Evolutionary conservation across 179 eudicot species (phyloP), one percentile per base, ranked within the genome.

Genomic region (Beta lomatogona): DNA sequence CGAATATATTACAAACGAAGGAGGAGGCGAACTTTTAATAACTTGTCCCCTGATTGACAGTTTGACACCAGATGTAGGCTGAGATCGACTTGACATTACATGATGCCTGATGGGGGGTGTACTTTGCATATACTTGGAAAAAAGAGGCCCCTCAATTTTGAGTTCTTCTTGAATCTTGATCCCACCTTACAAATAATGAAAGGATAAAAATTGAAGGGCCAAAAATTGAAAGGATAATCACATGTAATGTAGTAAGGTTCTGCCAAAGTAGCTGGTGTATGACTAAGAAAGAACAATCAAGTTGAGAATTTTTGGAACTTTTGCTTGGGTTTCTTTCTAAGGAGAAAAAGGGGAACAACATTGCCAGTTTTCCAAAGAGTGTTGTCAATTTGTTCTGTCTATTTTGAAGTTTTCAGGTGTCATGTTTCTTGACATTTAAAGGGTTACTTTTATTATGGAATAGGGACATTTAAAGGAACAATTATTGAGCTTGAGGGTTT

Each of bases 181-280:
- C 46, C 66, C 12, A 22, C 69, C 50, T 61, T 70, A 52, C 44
- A 16, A 36, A 48, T 12, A 46, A 9, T 10, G n/a, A 25, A 73
- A 57, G 21, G 36, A 44, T 41, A n/a, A 69, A 81, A n/a, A 59
- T 7, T 13, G 25, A 63, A 59, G 63, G 63, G 64, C 81, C 41
- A 64, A 53, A 63, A 53, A 9, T 31, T 48, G 6, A 65, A n/a
- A n/a, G n/a, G n/a, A n/a, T 3, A 28, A n/a, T 50, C 80, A 83
- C 86, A 75, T 79, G 83, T 59, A 76, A 41, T 83, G 86, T 83
- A 69, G 15, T 44, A 76, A 76, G 59, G 60, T 83, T 57, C 73
- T 36, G 76, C 86, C 83, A 75, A 75, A 61, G 53, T 1, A 9
- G n/a, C 65, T 48, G 67, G 54, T 58, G 31, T 68, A 60, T 48